phyloP scores from a whole-genome alignment of 2,329 filamentous ascomycete species.

The Xylaria arbuscula region DNA sequence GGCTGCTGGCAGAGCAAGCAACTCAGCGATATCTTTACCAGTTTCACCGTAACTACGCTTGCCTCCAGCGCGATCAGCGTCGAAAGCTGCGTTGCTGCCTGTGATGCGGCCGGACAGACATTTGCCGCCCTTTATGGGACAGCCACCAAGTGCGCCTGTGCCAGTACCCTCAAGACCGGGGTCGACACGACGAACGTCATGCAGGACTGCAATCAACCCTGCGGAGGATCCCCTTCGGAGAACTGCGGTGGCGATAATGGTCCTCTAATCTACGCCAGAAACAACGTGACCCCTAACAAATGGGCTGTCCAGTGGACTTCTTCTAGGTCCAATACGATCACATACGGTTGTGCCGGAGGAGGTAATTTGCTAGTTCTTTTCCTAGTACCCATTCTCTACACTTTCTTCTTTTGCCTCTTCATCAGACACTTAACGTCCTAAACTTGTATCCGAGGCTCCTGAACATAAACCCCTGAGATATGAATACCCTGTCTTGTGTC shows the following conservation, averaged over 20 bases:
- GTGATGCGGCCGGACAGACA: constrained; percentile 3
- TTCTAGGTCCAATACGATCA: constrained; percentile 10
- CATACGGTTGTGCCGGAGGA: constrained; percentile 15
- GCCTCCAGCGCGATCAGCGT: constrained; percentile 8
- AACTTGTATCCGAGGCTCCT: too few relatives aligned
- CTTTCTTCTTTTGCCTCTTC: neutral
- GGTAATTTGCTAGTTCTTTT: neutral
- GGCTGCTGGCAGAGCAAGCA: constrained; percentile 36
- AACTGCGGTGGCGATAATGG: constrained; percentile 38
- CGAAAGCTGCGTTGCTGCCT: constrained; percentile 27
- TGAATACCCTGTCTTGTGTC: neutral
- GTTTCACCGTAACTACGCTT: neutral
- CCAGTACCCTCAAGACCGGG: neutral
- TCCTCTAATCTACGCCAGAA: constrained; percentile 37
- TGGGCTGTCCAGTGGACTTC: constrained; percentile 22
- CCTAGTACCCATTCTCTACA: too few relatives aligned
- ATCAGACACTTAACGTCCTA: neutral
- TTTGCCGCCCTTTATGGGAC: constrained; percentile 25
- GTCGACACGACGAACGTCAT: constrained; percentile 18
- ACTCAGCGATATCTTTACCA: constrained; percentile 12
- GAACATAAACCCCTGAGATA: neutral
- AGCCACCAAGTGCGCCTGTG: constrained; percentile 25
- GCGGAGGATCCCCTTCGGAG: constrained; percentile 21
- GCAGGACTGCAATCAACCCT: constrained; percentile 38
- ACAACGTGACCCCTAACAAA: constrained; percentile 4